Evolutionary conservation across 73 alveolate species (phyloP), one percentile per base, ranked within the genome.

Genomic region (Stentor coeruleus): DNA sequence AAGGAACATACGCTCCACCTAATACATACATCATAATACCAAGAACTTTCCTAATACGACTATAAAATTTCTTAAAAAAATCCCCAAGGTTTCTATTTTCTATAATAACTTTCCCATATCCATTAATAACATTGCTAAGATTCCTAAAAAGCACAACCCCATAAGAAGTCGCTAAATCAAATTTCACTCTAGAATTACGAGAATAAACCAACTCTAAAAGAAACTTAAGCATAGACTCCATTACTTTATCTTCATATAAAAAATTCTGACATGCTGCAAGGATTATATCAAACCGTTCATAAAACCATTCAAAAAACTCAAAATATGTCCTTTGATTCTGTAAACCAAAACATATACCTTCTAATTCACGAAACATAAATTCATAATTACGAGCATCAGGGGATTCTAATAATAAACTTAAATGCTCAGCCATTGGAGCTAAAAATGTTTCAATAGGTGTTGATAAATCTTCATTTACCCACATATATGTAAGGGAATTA

Each of bases 241-340:
- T 39, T 20, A 75, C 35, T 6, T n/a, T 40, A 38, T 31, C n/a
- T 33, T 75, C 33, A 38, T 39, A 40, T 35, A 39, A 14, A 35
- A n/a, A n/a, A 2, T 36, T 36, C 39, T 14, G 66, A 35, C n/a
- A 15, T 20, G 59, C 38, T n/a, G 59, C 14, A 14, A 75, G 6
- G n/a, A 75, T n/a, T 20, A 40, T 38, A n/a, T 15, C n/a, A 33
- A 75, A 14, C 37, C 39, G 26, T 14, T 37, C 33, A 40, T 20
- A 75, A 2, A 75, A 15, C 74, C 72, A 75, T n/a, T 75, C 83
- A 2, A 75, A 75, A 40, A 75, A 75, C 38, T 39, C 59, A 36
- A 14, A 26, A 75, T 36, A 75, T n/a, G 6, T 31, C 59, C 26
- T 40, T 14, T 35, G n/a, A 38, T 40, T 75, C 38, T 6, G 6